Evolutionary conservation across 202 grass and related monocot species (phyloP).

Genomic region (Zoysia matrella): DNA sequence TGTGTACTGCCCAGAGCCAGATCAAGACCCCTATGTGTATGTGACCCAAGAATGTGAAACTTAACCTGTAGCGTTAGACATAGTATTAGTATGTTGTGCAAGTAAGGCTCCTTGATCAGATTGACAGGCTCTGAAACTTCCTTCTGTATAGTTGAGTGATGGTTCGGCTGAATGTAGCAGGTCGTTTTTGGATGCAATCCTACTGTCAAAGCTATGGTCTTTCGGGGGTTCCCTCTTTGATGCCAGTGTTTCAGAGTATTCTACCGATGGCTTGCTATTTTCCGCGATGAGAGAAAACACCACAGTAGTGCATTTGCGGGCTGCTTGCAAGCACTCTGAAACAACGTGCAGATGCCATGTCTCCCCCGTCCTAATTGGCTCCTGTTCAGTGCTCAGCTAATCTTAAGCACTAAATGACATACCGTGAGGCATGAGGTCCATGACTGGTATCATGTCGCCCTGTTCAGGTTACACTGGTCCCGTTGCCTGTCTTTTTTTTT

Average conservation of each 20-base stretch:
- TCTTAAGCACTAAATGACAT: not conserved
- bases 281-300: not conserved
- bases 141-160: not conserved
- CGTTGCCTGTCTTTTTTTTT: too few relatives aligned
- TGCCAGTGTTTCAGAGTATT: not conserved
- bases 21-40: constrained; percentile 51
- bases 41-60: constrained; percentile 26
- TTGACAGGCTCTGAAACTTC: not conserved
- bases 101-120: not conserved
- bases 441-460: not conserved
- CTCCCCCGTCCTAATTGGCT: not conserved
- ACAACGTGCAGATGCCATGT: not conserved
- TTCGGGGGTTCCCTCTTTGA: not conserved
- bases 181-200: not conserved
- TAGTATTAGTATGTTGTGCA: not conserved
- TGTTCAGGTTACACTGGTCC: not conserved
- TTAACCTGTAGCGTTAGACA: not conserved
- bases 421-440: not conserved
- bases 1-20: constrained; percentile 39
- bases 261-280: not conserved
- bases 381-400: not conserved
- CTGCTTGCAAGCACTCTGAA: not conserved
- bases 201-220: not conserved
- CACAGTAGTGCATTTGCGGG: not conserved
- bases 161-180: not conserved